These are phyloP conservation scores for Aureobasidium musti DNA, from an alignment of 2,329 filamentous ascomycete genomes.

Conservation along the genomic window DNA sequence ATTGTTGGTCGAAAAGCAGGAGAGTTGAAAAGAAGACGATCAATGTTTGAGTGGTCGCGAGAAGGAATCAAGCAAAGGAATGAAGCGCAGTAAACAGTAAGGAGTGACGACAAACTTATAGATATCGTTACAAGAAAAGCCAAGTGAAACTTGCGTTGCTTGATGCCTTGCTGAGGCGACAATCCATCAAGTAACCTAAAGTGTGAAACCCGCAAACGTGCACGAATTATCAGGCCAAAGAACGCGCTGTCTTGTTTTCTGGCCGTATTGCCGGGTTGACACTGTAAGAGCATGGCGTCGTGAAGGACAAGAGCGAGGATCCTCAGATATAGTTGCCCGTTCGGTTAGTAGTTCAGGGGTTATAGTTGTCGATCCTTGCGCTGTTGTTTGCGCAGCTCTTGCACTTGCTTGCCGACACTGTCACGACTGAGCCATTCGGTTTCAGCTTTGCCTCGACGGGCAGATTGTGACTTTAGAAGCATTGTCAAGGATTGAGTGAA, in stretches of 20 bases:
- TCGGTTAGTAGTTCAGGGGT: background rate
- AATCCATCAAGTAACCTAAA: conserved; percentile 5
- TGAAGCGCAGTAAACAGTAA: background rate
- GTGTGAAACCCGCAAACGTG: conserved; percentile 12
- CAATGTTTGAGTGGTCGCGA: background rate
- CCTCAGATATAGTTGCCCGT: background rate
- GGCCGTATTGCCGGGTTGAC: background rate
- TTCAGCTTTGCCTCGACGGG: background rate
- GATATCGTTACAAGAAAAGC: background rate
- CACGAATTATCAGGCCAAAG: conserved; percentile 19
- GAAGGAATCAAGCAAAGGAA: conserved; percentile 1
- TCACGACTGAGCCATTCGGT: background rate
- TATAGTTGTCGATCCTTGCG: background rate
- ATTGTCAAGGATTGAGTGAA: background rate
- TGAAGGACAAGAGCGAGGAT: background rate
- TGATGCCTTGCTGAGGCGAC: conserved; percentile 8
- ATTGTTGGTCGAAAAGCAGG: too few species aligned
- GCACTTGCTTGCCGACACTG: background rate
- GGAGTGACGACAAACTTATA: conserved; percentile 3
- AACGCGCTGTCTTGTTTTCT: background rate
- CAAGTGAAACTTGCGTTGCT: conserved; percentile 19
- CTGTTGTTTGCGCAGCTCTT: background rate
- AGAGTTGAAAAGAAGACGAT: background rate
- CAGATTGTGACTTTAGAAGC: background rate
- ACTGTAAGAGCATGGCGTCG: background rate